Conservation (phyloP, 768 basidiomycete species). For the Kwoniella bestiolae region DNA sequence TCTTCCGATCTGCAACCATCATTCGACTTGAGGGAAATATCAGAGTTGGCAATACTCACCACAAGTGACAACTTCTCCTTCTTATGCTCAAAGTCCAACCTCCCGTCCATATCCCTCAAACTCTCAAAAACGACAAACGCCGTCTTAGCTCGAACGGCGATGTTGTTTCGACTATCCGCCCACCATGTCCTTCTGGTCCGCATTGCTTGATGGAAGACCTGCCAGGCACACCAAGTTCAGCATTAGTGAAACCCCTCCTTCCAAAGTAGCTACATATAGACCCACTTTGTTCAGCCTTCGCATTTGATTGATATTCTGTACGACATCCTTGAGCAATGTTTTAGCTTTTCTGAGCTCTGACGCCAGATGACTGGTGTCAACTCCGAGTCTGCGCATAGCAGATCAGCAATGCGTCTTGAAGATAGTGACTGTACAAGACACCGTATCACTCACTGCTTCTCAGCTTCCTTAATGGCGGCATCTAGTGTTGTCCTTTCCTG, state of each 20-base stretch:
- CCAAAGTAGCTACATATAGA: too few relatives aligned
- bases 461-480: slow-evolving; percentile 31
- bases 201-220: slow-evolving; percentile 74
- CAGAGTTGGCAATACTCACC: slow-evolving; percentile 22
- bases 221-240: neutral
- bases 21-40: neutral
- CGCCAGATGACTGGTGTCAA: slow-evolving; percentile 12
- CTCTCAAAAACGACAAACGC: slow-evolving; percentile 77
- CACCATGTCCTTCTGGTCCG: slow-evolving; percentile 71
- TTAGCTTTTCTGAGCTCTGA: neutral
- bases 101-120: slow-evolving; percentile 85
- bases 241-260: neutral
- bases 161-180: slow-evolving; percentile 85
- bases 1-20: neutral
- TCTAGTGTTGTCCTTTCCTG: slow-evolving; percentile 17
- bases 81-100: slow-evolving; percentile 78
- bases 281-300: neutral
- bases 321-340: neutral
- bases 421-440: too few relatives aligned
- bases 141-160: slow-evolving; percentile 76
- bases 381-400: slow-evolving; percentile 9
- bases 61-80: slow-evolving; percentile 23
- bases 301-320: neutral
- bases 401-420: neutral
- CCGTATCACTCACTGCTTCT: slow-evolving; percentile 32